Evolutionary conservation across 768 basidiomycete species (phyloP), one percentile per base, ranked within the genome.

Genomic region (Tylopilus sp.): DNA sequence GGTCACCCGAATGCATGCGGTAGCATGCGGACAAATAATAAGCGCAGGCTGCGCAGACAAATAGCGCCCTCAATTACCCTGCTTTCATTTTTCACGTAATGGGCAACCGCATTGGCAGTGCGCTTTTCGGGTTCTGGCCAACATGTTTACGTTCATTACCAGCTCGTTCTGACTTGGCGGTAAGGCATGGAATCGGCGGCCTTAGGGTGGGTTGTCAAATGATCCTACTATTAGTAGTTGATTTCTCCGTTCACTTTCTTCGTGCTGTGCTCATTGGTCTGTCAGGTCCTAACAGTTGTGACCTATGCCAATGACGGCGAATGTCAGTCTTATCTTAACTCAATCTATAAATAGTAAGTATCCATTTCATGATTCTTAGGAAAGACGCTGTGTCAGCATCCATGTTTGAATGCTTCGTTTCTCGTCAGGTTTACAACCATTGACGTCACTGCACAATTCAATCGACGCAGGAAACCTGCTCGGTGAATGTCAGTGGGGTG

Each of bases 131-230:
- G n/a, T n/a, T n/a, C n/a, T n/a, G n/a, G n/a, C n/a, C n/a, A 13
- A 40, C 16, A 26, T n/a, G 14, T 52, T 54, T 54, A 63, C 59
- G 56, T 62, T 44, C 36, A n/a, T n/a, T n/a, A n/a, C n/a, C n/a
- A n/a, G n/a, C n/a, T n/a, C n/a, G n/a, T n/a, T n/a, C n/a, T n/a
- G n/a, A n/a, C n/a, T n/a, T n/a, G 36, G n/a, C n/a, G 8, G n/a
- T 33, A 13, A 30, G 28, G n/a, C 29, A 52, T 45, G n/a, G n/a
- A n/a, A n/a, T 25, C 51, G 49, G 47, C 28, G 46, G 48, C 52
- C 48, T 49, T 21, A 17, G 53, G 63, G 52, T 66, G 58, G 46
- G n/a, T 36, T 38, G 29, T 40, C 45, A 36, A 42, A 25, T 31
- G 53, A 40, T 28, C 53, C n/a, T 42, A 7, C 34, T 10, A 25